Percentiles rank a stretch among this genome's conserved stretches.
Conservation (phyloP, 2,329 filamentous ascomycete genomes). For the Aspergillus sp. region DNA sequence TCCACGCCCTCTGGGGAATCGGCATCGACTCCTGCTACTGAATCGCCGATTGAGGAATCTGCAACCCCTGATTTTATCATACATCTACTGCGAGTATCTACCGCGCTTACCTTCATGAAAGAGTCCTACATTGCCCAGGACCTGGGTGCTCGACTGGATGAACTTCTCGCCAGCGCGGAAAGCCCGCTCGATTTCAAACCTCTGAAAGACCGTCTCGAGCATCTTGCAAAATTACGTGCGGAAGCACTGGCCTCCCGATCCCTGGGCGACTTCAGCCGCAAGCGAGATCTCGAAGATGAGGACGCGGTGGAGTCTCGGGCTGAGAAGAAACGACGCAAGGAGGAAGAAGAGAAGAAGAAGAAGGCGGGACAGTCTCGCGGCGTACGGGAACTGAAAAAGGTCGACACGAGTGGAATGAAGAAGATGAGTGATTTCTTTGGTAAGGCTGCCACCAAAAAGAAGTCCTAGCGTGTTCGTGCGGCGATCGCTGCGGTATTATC, state of each 20-base stretch:
- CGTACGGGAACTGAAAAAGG: conserved; percentile 80
- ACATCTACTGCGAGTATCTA: conserved; percentile 48
- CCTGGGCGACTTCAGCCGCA: conserved; percentile 43
- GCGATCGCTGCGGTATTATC: not conserved
- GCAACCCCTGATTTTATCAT: conserved; percentile 34
- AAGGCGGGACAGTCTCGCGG: conserved; percentile 72
- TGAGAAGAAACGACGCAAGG: conserved; percentile 80
- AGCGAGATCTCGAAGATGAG: conserved; percentile 42
- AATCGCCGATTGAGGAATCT: conserved; percentile 29
- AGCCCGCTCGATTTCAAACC: conserved; percentile 65
- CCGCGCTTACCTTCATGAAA: conserved; percentile 49
- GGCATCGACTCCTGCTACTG: conserved; percentile 35
- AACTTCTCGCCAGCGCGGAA: conserved; percentile 34
- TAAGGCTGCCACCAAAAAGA: conserved; percentile 51
- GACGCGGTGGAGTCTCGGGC: conserved; percentile 50
- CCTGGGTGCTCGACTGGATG: conserved; percentile 38
- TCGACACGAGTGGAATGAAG: conserved; percentile 89
- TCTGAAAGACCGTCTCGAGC: conserved; percentile 66
- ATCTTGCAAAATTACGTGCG: conserved; percentile 65
- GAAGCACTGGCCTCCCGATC: conserved; percentile 69
- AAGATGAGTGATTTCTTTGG: conserved; percentile 95
- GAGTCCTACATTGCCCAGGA: conserved; percentile 47
- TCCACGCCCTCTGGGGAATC: conserved; percentile 37
- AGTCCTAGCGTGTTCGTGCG: conserved; percentile 18
- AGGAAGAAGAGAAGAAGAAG: conserved; percentile 84